These are phyloP conservation scores for Stylosanthes scabra DNA, from an alignment of 331 rosid species.

Conservation along the genomic window DNA sequence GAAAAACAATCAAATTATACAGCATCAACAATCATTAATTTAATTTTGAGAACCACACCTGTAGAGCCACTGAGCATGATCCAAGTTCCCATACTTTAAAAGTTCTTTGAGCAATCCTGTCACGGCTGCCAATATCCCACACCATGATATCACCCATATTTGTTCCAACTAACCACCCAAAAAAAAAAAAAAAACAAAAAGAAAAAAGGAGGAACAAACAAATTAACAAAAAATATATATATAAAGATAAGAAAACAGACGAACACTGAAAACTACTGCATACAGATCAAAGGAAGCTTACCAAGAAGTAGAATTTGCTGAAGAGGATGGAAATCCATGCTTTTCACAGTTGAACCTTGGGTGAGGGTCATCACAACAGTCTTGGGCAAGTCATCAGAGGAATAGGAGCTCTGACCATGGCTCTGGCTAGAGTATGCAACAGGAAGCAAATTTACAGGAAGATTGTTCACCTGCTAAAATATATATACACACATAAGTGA, in stretches of 20 bases:
- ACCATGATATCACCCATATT: conserved; percentile 89
- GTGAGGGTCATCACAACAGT: conserved; percentile 69
- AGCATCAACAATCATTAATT: neutral
- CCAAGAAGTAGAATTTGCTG: conserved; percentile 94
- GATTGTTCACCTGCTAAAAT: conserved; percentile 77
- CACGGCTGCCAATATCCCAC: conserved; percentile 86
- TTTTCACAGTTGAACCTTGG: conserved; percentile 81
- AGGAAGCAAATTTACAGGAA: conserved; percentile 84
- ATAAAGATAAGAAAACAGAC: conserved; percentile 12
- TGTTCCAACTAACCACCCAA: conserved; percentile 81
- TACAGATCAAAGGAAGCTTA: conserved; percentile 43
- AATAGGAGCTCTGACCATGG: conserved; percentile 90
- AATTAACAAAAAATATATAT: neutral
- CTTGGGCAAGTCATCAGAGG: conserved; percentile 96
- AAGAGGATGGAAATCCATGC: conserved; percentile 96
- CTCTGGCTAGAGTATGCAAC: conserved; percentile 71
- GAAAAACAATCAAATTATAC: conserved; percentile 18
- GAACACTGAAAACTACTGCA: conserved; percentile 28
- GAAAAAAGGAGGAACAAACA: neutral
- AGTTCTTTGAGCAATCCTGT: conserved; percentile 75
- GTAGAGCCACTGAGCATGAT: conserved; percentile 69
- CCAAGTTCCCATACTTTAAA: conserved; percentile 89
- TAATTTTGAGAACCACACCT: conserved; percentile 60
- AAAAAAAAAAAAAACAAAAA: neutral
- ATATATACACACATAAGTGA: conserved; percentile 30